Evolutionary conservation across 306 rosid species (phyloP), one percentile per base, ranked within the genome.

Genomic region (Nissolia schottii): DNA sequence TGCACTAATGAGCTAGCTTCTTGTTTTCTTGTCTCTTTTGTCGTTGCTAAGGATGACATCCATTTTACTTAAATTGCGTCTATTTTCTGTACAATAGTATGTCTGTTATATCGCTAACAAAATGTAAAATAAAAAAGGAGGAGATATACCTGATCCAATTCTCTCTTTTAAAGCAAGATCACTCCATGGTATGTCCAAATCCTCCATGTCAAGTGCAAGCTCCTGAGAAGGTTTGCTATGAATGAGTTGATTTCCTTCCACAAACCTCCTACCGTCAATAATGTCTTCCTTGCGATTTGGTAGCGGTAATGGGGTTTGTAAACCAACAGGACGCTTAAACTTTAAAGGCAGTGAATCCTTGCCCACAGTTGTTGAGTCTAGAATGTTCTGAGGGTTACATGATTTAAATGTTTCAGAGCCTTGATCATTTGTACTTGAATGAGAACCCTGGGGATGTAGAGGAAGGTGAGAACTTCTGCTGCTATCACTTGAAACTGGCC

Each of bases 111-210:
- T 18, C 20, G 38, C 75, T 62, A 41, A 25, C 37, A 59, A 3
- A 57, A 59, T 43, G 40, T 16, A 64, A 71, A 34, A 38, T 18
- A 55, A 29, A 37, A n/a, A 56, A 55, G 67, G 54, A 28, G 58
- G 23, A 73, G 32, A 66, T 5, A 62, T 85, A 91, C 99, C 99
- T 80, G 99, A 90, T 77, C 99, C 99, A 43, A 95, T 95, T 83
- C 82, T 85, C 76, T 95, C 99, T 84, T 86, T 95, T 64, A 95
- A 29, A 73, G 67, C 78, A 77, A 95, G 96, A 67, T 89, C 97
- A 64, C 50, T 65, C 99, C 99, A 95, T 1, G 96, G 89, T 69
- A 95, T 89, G 73, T 81, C 85, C 62, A 94, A 84, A 82, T 88
- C 96, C 64, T 88, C 97, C 77, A 86, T 64, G 66, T 83, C 93